Conservation (phyloP, 1,139 yeast genomes). For the Blastobotrys petasosporus region DNA sequence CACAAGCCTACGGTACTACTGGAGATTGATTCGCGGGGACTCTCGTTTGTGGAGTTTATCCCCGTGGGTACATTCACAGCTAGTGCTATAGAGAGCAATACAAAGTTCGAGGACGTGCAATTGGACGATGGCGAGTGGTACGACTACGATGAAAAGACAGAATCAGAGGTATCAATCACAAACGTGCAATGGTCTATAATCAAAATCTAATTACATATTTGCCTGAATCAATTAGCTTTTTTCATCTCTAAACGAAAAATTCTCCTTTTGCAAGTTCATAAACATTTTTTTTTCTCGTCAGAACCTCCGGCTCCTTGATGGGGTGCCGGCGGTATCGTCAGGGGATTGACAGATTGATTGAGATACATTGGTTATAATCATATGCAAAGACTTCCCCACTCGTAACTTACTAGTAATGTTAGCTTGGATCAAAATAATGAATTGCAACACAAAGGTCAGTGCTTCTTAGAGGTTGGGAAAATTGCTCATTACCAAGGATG, state of each 20-base stretch:
- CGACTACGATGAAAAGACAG: slow-evolving; percentile 85
- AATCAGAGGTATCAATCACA: slow-evolving; percentile 73
- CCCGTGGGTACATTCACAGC: slow-evolving; percentile 55
- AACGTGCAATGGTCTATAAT: slow-evolving; percentile 58
- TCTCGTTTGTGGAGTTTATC: slow-evolving; percentile 60
- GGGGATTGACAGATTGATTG: slow-evolving; percentile 33
- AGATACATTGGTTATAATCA: slow-evolving; percentile 23
- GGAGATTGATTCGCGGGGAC: slow-evolving; percentile 79
- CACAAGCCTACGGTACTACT: slow-evolving; percentile 41
- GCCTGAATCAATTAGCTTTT: not conserved
- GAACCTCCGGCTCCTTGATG: not conserved
- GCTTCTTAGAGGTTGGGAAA: slow-evolving; percentile 31
- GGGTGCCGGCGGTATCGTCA: slow-evolving; percentile 16
- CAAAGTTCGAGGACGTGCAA: slow-evolving; percentile 60
- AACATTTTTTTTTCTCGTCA: slow-evolving; percentile 2
- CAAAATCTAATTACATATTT: slow-evolving; percentile 14
- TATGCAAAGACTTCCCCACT: slow-evolving; percentile 9
- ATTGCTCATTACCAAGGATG: not conserved
- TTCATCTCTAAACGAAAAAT: not conserved
- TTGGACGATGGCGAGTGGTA: slow-evolving; percentile 84
- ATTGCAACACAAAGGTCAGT: slow-evolving; percentile 19
- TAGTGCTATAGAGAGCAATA: slow-evolving; percentile 46
- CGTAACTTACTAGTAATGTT: not conserved
- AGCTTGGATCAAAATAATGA: not conserved
- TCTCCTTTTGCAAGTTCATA: not conserved